Base-by-base conservation (phyloP, 257 asterid species). In the Penstemon davidsonii region DNA sequence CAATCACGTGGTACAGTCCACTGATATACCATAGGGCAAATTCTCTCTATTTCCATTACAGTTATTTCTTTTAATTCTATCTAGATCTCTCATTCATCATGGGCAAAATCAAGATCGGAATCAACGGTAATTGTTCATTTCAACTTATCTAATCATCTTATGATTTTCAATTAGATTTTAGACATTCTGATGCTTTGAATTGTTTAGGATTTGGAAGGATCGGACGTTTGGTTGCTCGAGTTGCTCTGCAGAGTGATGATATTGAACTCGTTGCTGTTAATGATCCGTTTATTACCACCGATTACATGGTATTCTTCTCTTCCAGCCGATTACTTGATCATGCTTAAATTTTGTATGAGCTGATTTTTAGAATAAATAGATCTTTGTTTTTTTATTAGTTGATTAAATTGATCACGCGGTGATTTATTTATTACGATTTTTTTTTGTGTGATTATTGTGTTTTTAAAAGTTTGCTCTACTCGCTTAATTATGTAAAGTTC, bases 151-250 rank as follows among this genome's bases (percentile, higher is more conserved):
- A 19, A 7, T 56, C 5, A 55, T 18, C 12, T 25, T 25, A 8
- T 3, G 3, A 2, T 6, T 0, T 38, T 40, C 39, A 13, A 3
- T 41, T 50, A 11, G 12, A 43, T 41, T 18, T 11, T 8, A 3
- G 8, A 5, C 4, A 3, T 8, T 45, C 50, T 46, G 51, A 46
- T 46, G 47, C 46, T 13, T 73, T 65, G 19, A 39, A 47, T 2
- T 42, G 59, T 56, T 33, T 9, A 90, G 97, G 97, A 25, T 88
- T 90, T 50, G 97, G 97, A 80, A 83, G 92, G 74, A 91, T 91
- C 69, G 95, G 95, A 4, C 92, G 96, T 66, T 75, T 91, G 88
- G 97, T 91, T 43, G 97, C 97, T 0, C 80, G 95, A 69, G 97
- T 91, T 2, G 95, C 91, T 5, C 81, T 91, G 1, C 84, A 60